Base-by-base conservation (phyloP, 805 yeast genomes). In the Lipomyces kockii region DNA sequence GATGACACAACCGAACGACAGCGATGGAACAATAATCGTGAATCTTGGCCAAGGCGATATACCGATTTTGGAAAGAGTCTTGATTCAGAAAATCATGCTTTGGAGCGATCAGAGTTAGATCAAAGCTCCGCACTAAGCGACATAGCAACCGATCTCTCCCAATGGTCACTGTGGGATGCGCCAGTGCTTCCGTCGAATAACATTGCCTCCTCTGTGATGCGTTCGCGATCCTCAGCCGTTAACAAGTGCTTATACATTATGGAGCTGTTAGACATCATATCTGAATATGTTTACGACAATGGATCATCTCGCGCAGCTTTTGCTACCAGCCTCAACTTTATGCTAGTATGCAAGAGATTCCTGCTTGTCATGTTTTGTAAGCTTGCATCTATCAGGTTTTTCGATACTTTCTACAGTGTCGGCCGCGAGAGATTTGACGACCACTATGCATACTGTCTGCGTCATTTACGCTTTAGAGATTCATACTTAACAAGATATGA, bases 201-300 rank as follows among this genome's bases (percentile, higher is more conserved):
- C 34, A 20, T 25, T n/a, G 27, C 55, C 32, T 20, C n/a, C 29
- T 12, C 29, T n/a, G 55, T 4, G 34, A 25, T 9, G 8, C 8
- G n/a, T 52, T 6, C 55, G 29, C 34, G 9, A 12, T 11, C 9
- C n/a, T 52, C 55, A 17, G 55, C 34, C n/a, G 34, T 49, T n/a
- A 22, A 7, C 34, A 12, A 22, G n/a, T 52, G 55, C 17, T 29
- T 52, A 6, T 20, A 25, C 29, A 52, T 52, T 52, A 11, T 14
- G 34, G 55, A 52, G 34, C 55, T 52, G 17, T 29, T 52, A 12
- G 55, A 52, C 17, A 25, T 25, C 9, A 22, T 52, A 25, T n/a
- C 55, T 17, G 55, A 29, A 25, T 29, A 52, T 17, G 34, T 52
- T 29, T 52, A 52, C 55, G 55, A 52, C 55, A 52, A 25, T 25